Evolutionary conservation across 306 rosid genomes (phyloP).

Genomic region (Cyclanthera cordifolia): DNA sequence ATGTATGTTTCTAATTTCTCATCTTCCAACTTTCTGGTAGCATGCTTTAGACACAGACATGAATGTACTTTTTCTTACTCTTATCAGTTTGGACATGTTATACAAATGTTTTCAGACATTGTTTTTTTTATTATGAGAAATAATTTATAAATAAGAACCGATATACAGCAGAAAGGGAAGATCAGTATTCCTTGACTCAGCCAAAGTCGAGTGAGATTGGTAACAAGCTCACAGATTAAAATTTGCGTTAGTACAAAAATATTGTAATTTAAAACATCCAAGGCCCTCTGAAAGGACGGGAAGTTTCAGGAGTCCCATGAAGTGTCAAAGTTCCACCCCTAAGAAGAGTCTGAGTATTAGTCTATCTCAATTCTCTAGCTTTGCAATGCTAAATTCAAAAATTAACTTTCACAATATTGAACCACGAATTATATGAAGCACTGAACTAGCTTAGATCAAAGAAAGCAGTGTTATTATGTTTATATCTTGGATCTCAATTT

Average conservation of each 20-base stretch:
- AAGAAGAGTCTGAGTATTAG: too few relatives aligned
- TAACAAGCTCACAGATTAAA: background rate
- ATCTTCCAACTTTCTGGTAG: constrained; percentile 4
- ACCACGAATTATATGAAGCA: background rate
- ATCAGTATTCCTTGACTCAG: background rate
- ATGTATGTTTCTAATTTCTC: constrained; percentile 37
- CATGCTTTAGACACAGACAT: background rate
- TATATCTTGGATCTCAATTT: too few relatives aligned
- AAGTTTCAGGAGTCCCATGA: background rate
- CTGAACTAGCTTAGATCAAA: background rate
- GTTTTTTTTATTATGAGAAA: background rate
- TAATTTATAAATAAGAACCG: background rate
- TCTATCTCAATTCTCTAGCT: too few relatives aligned
- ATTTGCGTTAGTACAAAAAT: background rate
- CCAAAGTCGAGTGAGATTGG: background rate
- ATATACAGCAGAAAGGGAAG: background rate
- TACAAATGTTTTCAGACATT: background rate
- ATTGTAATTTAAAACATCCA: background rate
- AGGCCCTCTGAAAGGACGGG: background rate
- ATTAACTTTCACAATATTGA: background rate
- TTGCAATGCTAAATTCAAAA: too few relatives aligned
- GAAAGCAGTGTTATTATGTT: background rate
- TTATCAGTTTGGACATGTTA: background rate
- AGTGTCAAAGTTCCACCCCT: background rate
- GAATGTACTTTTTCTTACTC: constrained; percentile 7